Conservation (phyloP, 345 rosid genomes). For the Lenwebbia sp. region DNA sequence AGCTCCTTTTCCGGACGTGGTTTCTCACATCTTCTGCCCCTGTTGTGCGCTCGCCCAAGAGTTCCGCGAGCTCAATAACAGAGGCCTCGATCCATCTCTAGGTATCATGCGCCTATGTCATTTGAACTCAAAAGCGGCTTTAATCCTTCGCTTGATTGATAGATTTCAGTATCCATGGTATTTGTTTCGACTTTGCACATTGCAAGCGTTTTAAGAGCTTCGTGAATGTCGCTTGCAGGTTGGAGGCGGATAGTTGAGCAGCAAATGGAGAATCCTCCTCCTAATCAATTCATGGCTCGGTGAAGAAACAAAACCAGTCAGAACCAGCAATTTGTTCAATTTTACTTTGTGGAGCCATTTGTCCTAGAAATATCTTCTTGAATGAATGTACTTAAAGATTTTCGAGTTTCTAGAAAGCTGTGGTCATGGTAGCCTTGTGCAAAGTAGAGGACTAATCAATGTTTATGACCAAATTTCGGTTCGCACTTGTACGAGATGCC, state of each 20-base stretch:
- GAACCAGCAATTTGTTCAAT: neutral
- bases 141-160: neutral
- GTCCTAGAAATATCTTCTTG: neutral
- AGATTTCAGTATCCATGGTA: neutral
- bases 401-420: neutral
- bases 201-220: neutral
- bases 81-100: slow-evolving; percentile 35
- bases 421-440: neutral
- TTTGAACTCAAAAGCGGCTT: neutral
- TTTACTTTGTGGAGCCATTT: neutral
- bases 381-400: neutral
- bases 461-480: neutral
- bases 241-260: slow-evolving; percentile 31
- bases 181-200: neutral
- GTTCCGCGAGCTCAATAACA: slow-evolving; percentile 32
- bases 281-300: slow-evolving; percentile 23
- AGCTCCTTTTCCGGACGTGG: slow-evolving; percentile 30
- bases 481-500: neutral
- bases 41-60: slow-evolving; percentile 39
- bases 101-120: slow-evolving; percentile 8
- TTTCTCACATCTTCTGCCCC: slow-evolving; percentile 19
- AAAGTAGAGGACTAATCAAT: neutral
- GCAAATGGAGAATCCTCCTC: slow-evolving; percentile 19
- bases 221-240: slow-evolving; percentile 9
- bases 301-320: neutral